A percentile compares a stretch with the other conserved stretches of the same genome.
phyloP scores from a whole-genome alignment of 129 eudicot genomes.

The Helichrysum umbraculigerum region DNA sequence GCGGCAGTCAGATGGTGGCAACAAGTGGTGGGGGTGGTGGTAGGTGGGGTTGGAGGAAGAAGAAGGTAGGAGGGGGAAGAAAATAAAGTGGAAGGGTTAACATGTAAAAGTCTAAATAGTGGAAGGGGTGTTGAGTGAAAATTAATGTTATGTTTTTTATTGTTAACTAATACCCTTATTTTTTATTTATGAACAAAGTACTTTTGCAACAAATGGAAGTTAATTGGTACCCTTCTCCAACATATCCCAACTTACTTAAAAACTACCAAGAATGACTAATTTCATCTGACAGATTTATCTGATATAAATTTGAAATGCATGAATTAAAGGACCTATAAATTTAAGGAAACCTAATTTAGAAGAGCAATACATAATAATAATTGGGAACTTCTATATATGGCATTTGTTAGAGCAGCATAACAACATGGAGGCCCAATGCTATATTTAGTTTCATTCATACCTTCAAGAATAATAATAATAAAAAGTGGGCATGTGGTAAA shows the following conservation, averaged over 20 bases:
- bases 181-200: too few species aligned
- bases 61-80: too few species aligned
- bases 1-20: too few species aligned
- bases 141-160: too few species aligned
- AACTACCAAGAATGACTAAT: background rate
- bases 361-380: background rate
- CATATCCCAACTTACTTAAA: background rate
- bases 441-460: background rate
- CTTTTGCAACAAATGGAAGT: too few species aligned
- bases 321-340: background rate
- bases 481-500: background rate
- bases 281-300: background rate
- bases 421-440: conserved; percentile 1
- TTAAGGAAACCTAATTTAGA: background rate
- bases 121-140: too few species aligned
- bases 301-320: background rate
- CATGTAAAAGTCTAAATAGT: too few species aligned
- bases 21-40: too few species aligned
- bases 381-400: background rate
- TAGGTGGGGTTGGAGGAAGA: too few species aligned
- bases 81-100: too few species aligned
- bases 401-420: background rate
- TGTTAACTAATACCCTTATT: too few species aligned
- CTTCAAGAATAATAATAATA: background rate
- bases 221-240: background rate